phyloP scores from a whole-genome alignment of 192 early-diverging fungal genomes.

The Podila verticillata region DNA sequence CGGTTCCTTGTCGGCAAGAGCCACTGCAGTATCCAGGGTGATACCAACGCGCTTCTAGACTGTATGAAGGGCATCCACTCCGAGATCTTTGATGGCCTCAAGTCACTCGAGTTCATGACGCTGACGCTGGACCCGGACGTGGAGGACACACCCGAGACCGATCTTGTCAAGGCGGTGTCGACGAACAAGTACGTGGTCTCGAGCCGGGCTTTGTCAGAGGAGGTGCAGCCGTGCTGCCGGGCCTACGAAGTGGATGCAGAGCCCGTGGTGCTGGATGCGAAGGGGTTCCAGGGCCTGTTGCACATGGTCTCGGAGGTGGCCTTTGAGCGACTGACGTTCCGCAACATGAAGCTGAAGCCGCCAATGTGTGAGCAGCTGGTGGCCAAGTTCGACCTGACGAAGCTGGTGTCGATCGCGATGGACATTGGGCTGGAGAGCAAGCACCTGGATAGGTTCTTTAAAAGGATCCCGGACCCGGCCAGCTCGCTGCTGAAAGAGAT shows the following conservation, averaged over 20 bases:
- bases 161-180: background rate
- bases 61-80: background rate
- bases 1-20: background rate
- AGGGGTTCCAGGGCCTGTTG: background rate
- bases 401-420: background rate
- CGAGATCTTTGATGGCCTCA: background rate
- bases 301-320: background rate
- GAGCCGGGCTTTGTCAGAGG: background rate
- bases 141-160: background rate
- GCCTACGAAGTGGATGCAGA: background rate
- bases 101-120: background rate
- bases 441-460: background rate
- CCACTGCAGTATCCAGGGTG: background rate
- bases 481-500: background rate
- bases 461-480: background rate
- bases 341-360: background rate
- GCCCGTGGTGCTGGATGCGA: background rate
- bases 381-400: background rate
- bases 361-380: background rate
- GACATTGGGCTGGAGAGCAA: background rate
- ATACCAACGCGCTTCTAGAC: background rate
- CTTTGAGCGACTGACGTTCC: background rate
- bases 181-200: background rate
- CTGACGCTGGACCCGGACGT: background rate
- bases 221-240: background rate